Evolutionary conservation across 768 basidiomycete genomes (phyloP), one percentile per base, ranked within the genome.

Genomic region (Agaricus sinodeliciosus): DNA sequence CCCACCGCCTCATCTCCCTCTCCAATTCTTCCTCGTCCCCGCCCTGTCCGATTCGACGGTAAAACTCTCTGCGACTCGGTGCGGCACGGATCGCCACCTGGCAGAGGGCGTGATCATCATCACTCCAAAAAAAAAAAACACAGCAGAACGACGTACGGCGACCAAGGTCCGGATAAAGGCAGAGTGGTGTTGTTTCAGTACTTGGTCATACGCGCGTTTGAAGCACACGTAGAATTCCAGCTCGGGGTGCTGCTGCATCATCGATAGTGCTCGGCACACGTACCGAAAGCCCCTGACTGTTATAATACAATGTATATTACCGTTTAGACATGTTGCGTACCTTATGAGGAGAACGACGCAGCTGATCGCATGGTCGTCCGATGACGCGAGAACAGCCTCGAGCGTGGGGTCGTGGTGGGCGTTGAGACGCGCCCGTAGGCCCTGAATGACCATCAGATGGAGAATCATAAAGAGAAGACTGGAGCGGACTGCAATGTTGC

Each of bases 141-240:
- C 83, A n/a, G n/a, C n/a, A n/a, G n/a, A n/a, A n/a, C n/a, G n/a
- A n/a, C n/a, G 59, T 50, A 87, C 85, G 25, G 74, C 70, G 26
- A 85, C 80, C 52, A 86, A 66, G 18, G 83, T 79, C 19, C 85
- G 81, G 55, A 88, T 73, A 58, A 87, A 27, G 63, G 85, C 85
- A 0, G 78, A 72, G 62, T 86, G 84, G 65, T 87, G 84, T 55
- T 81, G 82, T 48, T 66, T 70, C 46, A 90, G 72, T 15, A 86
- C 80, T 49, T 74, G 72, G 56, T 90, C 85, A 63, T 87, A 90
- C 3, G 87, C 76, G 39, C 78, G 72, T 65, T 76, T 79, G 72
- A 90, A 89, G 65, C 87, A 87, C 54, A 76, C 71, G 58, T 82
- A 77, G 42, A 87, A 69, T 56, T 85, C 82, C 1, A 74, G 61